Base-by-base conservation (phyloP, 139 green algal species). In the Nannochloris sp. region DNA sequence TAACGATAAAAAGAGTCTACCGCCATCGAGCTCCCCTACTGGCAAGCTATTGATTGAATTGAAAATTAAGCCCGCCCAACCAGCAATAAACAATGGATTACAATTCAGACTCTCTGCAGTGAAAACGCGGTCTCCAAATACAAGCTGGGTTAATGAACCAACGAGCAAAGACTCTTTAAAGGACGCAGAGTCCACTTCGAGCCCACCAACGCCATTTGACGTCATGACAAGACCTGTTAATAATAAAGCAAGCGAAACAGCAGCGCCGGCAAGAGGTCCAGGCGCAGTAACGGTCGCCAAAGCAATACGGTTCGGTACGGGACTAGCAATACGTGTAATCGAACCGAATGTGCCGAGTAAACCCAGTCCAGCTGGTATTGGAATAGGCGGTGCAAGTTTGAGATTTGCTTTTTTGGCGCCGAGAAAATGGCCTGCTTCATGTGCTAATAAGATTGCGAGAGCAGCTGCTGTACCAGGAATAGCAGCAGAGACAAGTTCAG, bases 271-370 rank as follows among this genome's bases (percentile, higher is more conserved):
- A 8, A 78, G 29, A 13, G 87, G 82, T 3, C 87, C 87, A 31
- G 75, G 70, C 4, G 73, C 64, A 29, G 81, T 58, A 10, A 89
- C 54, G 4, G 73, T 54, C 15, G 75, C 46, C 55, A 86, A 79
- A n/a, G 74, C 62, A 9, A 64, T 51, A 2, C 84, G 70, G 72
- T 78, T 61, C 23, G 62, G 71, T 25, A 83, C 54, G 14, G 58
- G 47, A 34, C 65, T 67, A 29, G 67, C 73, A 60, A 96, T 79
- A 39, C 86, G 73, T 0, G 86, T 96, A 62, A 96, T 87, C 51
- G 76, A 79, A 13, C 89, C 89, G 72, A 96, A 93, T 59, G 62
- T 82, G 35, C 88, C 87, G 31, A 92, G 54, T 44, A 89, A 76
- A 15, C 83, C 78, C 58, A 90, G 74, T 3, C 80, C 78, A 14